Percentiles rank a stretch among this genome's conserved stretches.
Conservation (phyloP, 441 rosid species). For the Populus hybrid region DNA sequence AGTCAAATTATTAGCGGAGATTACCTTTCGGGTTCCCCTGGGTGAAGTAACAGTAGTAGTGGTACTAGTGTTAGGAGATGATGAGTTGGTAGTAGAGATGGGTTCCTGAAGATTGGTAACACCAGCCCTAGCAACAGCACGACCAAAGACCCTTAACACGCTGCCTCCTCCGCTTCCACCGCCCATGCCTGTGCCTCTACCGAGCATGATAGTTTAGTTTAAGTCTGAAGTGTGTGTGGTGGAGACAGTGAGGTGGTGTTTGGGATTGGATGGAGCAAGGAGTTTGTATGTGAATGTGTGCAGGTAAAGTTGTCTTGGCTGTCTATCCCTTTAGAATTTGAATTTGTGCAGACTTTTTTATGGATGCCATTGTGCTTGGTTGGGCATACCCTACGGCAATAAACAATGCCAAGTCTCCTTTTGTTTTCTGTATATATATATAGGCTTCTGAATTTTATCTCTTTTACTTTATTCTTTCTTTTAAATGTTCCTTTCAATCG, state of each 20-base stretch:
- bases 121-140: constrained; percentile 53
- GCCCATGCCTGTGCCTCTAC: constrained; percentile 63
- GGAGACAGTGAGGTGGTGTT: background rate
- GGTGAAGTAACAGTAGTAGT: constrained; percentile 34
- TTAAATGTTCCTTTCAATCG: background rate
- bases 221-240: background rate
- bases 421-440: too few species aligned
- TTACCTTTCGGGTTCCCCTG: constrained; percentile 25
- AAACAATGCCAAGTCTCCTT: too few species aligned
- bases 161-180: constrained; percentile 47
- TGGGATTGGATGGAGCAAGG: background rate
- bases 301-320: too few species aligned
- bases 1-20: constrained; percentile 29
- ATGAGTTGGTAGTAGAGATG: constrained; percentile 35
- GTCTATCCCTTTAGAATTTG: too few species aligned
- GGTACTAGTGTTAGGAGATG: constrained; percentile 23
- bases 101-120: constrained; percentile 57
- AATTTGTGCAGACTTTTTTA: too few species aligned
- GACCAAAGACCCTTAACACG: constrained; percentile 54
- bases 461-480: background rate
- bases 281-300: background rate
- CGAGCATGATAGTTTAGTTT: constrained; percentile 29
- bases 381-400: too few species aligned
- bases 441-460: background rate
- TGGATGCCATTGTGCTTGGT: too few species aligned